A percentile compares a stretch with the other conserved stretches of the same genome.
Conservation (phyloP, 352 stramenopile genomes). For the Phytophthora macrochlamydospora region DNA sequence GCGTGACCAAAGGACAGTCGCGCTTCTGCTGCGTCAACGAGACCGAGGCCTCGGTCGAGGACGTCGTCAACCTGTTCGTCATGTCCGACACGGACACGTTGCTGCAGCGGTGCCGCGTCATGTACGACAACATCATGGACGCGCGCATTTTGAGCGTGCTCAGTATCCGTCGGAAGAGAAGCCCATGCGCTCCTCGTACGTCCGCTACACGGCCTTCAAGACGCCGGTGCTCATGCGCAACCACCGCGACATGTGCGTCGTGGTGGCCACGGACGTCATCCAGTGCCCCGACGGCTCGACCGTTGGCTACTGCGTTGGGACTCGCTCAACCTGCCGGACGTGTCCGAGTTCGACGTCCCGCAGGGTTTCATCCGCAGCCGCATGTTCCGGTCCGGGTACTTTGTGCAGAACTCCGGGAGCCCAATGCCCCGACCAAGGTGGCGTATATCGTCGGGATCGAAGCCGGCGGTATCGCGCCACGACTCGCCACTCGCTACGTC, state of each 20-base stretch:
- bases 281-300: constrained; percentile 39
- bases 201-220: constrained; percentile 48
- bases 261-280: constrained; percentile 46
- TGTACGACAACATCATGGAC: constrained; percentile 51
- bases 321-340: constrained; percentile 41
- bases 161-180: constrained; percentile 31
- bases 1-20: constrained; percentile 31
- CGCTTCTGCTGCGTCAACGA: constrained; percentile 45
- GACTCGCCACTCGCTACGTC: constrained; percentile 40
- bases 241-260: constrained; percentile 46
- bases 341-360: constrained; percentile 39
- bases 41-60: constrained; percentile 39
- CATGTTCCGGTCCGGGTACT: constrained; percentile 52
- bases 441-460: constrained; percentile 51
- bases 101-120: constrained; percentile 36
- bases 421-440: constrained; percentile 34
- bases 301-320: constrained; percentile 54
- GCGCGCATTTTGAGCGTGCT: constrained; percentile 41
- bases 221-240: constrained; percentile 36
- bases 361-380: constrained; percentile 41
- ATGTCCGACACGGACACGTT: constrained; percentile 40
- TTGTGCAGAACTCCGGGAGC: constrained; percentile 43
- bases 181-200: constrained; percentile 43
- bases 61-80: constrained; percentile 44
- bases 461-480: constrained; percentile 37